phyloP scores from a whole-genome alignment of 139 green algal species.

The Mesotaenium endlicherianum region DNA sequence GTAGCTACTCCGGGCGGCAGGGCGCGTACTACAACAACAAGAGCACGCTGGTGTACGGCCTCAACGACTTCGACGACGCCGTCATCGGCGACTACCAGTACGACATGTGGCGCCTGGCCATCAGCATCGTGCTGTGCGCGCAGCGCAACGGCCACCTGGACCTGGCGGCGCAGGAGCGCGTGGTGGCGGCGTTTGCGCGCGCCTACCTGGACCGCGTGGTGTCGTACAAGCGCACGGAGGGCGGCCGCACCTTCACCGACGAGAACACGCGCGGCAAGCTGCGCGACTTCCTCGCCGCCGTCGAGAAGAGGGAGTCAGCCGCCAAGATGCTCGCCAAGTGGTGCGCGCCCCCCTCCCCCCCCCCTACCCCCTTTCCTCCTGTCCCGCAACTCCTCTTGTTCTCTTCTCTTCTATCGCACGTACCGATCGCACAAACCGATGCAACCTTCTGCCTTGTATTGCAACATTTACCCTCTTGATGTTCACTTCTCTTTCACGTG shows the following conservation, averaged over 20 bases:
- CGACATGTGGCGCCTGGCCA: slow-evolving; percentile 4
- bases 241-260: not conserved
- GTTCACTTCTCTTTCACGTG: too few relatives aligned
- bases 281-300: not conserved
- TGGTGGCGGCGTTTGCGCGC: not conserved
- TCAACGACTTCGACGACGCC: not conserved
- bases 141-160: not conserved
- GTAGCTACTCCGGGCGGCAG: too few relatives aligned
- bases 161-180: not conserved
- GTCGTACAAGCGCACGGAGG: not conserved
- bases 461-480: too few relatives aligned
- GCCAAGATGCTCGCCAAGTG: slow-evolving; percentile 4
- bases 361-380: too few relatives aligned
- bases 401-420: too few relatives aligned
- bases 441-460: too few relatives aligned
- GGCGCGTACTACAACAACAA: too few relatives aligned
- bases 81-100: slow-evolving; percentile 2
- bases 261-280: not conserved
- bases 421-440: too few relatives aligned
- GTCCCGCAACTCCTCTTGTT: too few relatives aligned
- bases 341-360: not conserved
- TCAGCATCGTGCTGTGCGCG: not conserved
- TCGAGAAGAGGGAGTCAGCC: not conserved
- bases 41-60: too few relatives aligned
- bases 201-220: not conserved